Evolutionary conservation across 1,139 yeast species (phyloP).

Genomic region (Yamadazyma blattariae): DNA sequence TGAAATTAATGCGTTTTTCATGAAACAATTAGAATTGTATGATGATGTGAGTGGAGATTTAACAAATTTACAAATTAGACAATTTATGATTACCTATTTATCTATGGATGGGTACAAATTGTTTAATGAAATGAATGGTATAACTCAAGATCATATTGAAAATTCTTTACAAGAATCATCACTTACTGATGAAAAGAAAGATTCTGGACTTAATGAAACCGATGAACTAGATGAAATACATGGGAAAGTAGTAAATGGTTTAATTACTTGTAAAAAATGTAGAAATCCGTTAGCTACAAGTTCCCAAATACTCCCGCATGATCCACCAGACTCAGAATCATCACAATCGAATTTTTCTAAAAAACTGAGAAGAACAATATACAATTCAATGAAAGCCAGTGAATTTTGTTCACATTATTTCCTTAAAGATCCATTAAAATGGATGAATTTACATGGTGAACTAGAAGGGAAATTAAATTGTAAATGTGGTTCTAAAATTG

Average conservation of each 20-base stretch:
- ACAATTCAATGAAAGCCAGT: slow-evolving; percentile 52
- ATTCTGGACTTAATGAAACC: neutral
- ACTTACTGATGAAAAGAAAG: neutral
- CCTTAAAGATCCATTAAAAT: slow-evolving; percentile 77
- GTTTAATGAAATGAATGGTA: slow-evolving; percentile 1
- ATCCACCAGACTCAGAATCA: slow-evolving; percentile 57
- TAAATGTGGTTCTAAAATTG: slow-evolving; percentile 70
- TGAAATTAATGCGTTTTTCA: slow-evolving; percentile 68
- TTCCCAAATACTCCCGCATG: slow-evolving; percentile 54
- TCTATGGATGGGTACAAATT: slow-evolving; percentile 17
- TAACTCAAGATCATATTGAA: neutral
- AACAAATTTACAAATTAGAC: slow-evolving; percentile 22
- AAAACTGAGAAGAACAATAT: slow-evolving; percentile 54
- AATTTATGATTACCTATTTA: slow-evolving; percentile 24
- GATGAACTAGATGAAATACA: neutral
- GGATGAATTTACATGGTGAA: slow-evolving; percentile 88
- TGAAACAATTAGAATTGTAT: slow-evolving; percentile 66
- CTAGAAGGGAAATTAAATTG: slow-evolving; percentile 85
- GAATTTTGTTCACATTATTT: slow-evolving; percentile 72
- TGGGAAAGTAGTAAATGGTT: slow-evolving; percentile 5
- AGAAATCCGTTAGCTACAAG: slow-evolving; percentile 54
- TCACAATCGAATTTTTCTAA: slow-evolving; percentile 62
- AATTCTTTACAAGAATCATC: no score
- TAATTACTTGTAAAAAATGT: slow-evolving; percentile 66
- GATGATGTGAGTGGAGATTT: slow-evolving; percentile 31